Conservation (phyloP, 306 rosid genomes). For the Corylus americana region DNA sequence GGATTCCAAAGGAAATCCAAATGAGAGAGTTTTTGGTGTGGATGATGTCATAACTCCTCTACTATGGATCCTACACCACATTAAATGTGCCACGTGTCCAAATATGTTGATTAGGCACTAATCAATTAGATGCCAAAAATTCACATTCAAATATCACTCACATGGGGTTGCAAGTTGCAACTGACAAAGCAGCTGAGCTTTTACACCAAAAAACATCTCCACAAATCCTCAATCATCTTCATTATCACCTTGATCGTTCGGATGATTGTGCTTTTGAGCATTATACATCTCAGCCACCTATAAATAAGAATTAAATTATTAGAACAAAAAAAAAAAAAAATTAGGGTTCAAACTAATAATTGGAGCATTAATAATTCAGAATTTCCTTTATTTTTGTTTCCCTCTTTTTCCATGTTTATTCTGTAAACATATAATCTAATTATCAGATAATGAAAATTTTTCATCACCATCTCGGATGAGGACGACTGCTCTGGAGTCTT, state of each 20-base stretch:
- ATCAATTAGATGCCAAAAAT: neutral
- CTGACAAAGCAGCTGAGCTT: conserved; percentile 17
- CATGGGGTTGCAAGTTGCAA: neutral
- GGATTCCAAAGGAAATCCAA: too few species aligned
- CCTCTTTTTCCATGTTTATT: conserved; percentile 5
- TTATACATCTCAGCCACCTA: conserved; percentile 91
- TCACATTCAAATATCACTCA: neutral
- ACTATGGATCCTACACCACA: neutral
- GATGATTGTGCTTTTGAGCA: conserved; percentile 67
- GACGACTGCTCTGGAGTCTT: conserved; percentile 84
- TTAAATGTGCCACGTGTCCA: neutral
- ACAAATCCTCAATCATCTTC: conserved; percentile 59
- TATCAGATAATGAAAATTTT: conserved; percentile 12
- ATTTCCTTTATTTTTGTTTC: neutral
- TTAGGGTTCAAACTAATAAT: neutral
- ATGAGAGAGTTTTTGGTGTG: neutral
- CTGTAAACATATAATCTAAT: neutral
- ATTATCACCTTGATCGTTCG: conserved; percentile 53
- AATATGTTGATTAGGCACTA: neutral
- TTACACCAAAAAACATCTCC: conserved; percentile 18
- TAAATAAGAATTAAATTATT: conserved; percentile 11
- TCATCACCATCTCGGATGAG: conserved; percentile 74
- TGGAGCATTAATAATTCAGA: conserved; percentile 10
- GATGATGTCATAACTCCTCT: neutral
- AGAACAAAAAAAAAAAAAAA: neutral